Base-by-base conservation (phyloP, 1,284 basidiomycete genomes). In the Ganoderma sp. region DNA sequence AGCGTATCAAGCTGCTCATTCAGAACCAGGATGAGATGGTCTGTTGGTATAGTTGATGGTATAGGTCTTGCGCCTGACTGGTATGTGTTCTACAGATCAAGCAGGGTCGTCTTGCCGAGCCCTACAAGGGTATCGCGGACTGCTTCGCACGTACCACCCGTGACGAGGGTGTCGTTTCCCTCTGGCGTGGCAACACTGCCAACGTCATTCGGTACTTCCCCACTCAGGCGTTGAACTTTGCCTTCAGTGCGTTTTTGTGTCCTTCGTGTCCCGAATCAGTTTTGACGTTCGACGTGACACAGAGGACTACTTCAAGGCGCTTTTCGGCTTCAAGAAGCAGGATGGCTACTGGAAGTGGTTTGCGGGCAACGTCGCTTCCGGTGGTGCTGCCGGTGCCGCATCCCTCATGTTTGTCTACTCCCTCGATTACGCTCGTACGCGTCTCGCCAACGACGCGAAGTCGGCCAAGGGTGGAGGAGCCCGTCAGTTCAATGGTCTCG, bases 141-240 rank as follows among this genome's bases (percentile, higher is more conserved):
- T 96, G 96, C 78, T 97, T 96, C 80, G 67, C 75, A 70, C 95
- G 96, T 75, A 96, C 94, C 71, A 95, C 95, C 85, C 84, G 81
- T 73, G 95, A 96, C n/a, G 95, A 97, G 85, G 95, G 96, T 81
- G 83, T 96, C 67, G 85, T 95, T 69, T 92, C 96, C 19, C 85
- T 97, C 78, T 97, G 96, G 96, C 88, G 96, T 84, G 96, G 95
- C 81, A 97, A 97, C 89, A 96, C 95, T 60, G 95, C 96, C 86
- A 97, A 97, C 83, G 96, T 97, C 82, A 96, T 97, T 83, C 95
- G 95, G 82, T 97, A 97, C 90, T 97, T 97, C 92, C 95, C 95
- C 67, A 97, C 96, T 58, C 95, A 97, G 81, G 95, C 95, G 48
- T 84, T 97, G 77, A 97, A 97, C 91, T 97, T 97, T 79, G 94